Evolutionary conservation across 805 yeast genomes (phyloP).

Genomic region (Starmera dryadoides): DNA sequence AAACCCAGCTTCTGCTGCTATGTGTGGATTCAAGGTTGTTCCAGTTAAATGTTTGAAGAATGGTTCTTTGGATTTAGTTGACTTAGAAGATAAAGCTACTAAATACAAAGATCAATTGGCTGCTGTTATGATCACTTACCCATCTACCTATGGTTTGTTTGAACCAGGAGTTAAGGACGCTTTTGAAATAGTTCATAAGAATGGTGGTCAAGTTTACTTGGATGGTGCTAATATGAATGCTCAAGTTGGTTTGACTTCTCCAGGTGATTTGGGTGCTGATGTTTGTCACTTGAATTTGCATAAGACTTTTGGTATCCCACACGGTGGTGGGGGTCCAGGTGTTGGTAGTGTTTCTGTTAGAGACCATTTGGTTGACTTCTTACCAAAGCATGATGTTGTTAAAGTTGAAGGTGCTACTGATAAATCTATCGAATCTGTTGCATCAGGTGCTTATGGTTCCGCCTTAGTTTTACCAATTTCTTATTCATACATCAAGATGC

Average conservation of each 20-base stretch:
- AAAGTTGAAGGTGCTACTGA: constrained; percentile 32
- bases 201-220: constrained; percentile 94
- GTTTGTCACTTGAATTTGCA: constrained; percentile 96
- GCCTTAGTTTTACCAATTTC: constrained; percentile 91
- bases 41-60: constrained; percentile 80
- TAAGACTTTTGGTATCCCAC: constrained; percentile 96
- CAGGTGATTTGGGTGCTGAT: constrained; percentile 97
- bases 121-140: constrained; percentile 94
- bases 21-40: constrained; percentile 92
- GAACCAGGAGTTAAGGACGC: constrained; percentile 88
- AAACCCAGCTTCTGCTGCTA: constrained; percentile 96
- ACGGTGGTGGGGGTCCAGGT: constrained; percentile 99
- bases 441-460: constrained; percentile 94
- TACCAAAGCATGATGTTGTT: constrained; percentile 72
- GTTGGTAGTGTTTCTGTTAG: constrained; percentile 97
- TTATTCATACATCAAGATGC: constrained; percentile 89
- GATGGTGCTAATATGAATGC: constrained; percentile 99
- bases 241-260: constrained; percentile 94
- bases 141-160: constrained; percentile 93
- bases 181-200: constrained; percentile 71
- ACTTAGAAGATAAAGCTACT: constrained; percentile 64
- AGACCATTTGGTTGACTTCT: constrained; percentile 66
- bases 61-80: constrained; percentile 82
- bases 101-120: constrained; percentile 68
- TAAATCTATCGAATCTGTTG: constrained; percentile 64